Percentiles rank a stretch among this genome's conserved stretches.
phyloP scores from a whole-genome alignment of 768 basidiomycete species.

The Serendipita vermifera region DNA sequence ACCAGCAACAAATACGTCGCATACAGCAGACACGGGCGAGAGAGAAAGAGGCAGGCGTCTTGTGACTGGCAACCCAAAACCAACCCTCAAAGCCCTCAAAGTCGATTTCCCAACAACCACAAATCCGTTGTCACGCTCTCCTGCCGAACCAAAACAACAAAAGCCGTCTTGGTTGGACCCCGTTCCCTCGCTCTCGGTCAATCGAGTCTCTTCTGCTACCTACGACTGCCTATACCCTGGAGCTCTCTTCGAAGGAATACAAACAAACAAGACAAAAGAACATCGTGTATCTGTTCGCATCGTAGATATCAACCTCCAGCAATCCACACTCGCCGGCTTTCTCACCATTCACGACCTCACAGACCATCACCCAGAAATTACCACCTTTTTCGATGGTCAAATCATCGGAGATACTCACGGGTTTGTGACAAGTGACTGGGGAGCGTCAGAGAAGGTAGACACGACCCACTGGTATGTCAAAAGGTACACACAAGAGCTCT shows the following conservation, averaged over 20 bases:
- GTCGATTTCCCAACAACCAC: no score
- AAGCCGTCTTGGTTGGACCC: no score
- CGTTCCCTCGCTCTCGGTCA: neutral
- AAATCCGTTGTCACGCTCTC: no score
- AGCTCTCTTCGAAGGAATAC: constrained; percentile 77
- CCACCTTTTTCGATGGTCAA: constrained; percentile 94
- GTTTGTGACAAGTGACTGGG: constrained; percentile 83
- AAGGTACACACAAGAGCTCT: neutral
- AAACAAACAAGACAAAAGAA: constrained; percentile 85
- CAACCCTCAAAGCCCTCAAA: no score
- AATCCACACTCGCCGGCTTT: constrained; percentile 81
- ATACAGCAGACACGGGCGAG: no score
- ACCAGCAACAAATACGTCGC: no score
- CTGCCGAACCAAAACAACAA: no score
- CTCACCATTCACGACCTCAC: constrained; percentile 87
- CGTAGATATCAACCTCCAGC: constrained; percentile 80
- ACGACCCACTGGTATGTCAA: constrained; percentile 67
- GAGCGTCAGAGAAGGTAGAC: constrained; percentile 82
- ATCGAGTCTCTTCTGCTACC: constrained; percentile 20
- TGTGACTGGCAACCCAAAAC: no score
- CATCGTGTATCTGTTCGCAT: constrained; percentile 92
- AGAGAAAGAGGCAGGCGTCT: no score
- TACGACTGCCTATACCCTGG: constrained; percentile 81
- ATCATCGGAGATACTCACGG: constrained; percentile 86
- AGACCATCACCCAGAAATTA: constrained; percentile 88